Evolutionary conservation across 139 green algal species (phyloP).

Genomic region (Chlorella sp.): DNA sequence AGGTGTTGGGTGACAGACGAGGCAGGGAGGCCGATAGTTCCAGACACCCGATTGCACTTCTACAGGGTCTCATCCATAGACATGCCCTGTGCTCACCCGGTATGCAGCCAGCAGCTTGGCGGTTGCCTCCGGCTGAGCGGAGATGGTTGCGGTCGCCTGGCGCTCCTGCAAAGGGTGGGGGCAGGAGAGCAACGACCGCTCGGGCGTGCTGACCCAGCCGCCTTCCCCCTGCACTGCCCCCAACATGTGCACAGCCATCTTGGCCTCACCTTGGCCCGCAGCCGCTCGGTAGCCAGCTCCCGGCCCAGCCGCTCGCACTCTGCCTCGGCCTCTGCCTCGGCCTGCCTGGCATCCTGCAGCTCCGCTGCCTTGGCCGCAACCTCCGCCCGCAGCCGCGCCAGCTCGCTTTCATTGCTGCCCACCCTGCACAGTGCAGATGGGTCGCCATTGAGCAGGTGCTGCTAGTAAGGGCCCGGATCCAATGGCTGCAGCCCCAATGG

Average conservation of each 20-base stretch:
- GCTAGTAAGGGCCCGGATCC: too few relatives aligned
- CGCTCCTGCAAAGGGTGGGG: background rate
- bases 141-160: background rate
- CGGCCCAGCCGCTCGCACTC: constrained; percentile 10
- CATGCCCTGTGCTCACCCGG: too few relatives aligned
- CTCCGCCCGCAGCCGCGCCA: constrained; percentile 12
- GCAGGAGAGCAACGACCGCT: too few relatives aligned
- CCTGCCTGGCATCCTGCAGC: background rate
- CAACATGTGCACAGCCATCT: background rate
- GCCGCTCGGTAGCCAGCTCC: constrained; percentile 15
- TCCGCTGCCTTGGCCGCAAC: constrained; percentile 14
- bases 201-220: background rate
- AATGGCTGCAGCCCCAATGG: too few relatives aligned
- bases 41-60: too few relatives aligned
- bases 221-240: background rate
- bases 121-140: background rate
- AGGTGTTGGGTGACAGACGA: too few relatives aligned
- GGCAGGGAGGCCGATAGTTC: too few relatives aligned
- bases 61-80: too few relatives aligned
- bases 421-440: background rate
- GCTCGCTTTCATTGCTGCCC: background rate
- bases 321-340: background rate
- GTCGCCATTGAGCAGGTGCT: too few relatives aligned
- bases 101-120: background rate
- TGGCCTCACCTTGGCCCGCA: background rate